Conservation (phyloP, 495 filamentous ascomycete species). For the Pyrenopolyporus hunteri region DNA sequence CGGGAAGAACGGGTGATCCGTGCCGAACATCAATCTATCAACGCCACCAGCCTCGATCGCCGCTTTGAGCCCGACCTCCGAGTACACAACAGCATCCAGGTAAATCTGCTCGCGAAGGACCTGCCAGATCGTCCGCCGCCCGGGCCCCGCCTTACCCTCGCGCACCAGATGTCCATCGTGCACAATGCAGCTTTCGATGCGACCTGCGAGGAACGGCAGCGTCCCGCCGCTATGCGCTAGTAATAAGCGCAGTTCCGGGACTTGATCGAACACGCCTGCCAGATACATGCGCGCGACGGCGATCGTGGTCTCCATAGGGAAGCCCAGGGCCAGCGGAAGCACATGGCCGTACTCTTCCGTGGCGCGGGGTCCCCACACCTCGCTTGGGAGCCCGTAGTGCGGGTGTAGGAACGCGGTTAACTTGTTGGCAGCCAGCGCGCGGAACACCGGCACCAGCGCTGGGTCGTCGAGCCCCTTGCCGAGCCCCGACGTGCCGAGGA, state of each 20-base stretch:
- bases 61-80: constrained; percentile 73
- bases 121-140: constrained; percentile 73
- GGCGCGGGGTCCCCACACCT: constrained; percentile 75
- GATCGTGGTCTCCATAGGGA: constrained; percentile 93
- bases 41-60: constrained; percentile 67
- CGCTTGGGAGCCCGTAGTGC: constrained; percentile 84
- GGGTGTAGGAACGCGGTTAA: constrained; percentile 86
- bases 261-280: constrained; percentile 81
- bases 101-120: constrained; percentile 86
- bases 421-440: constrained; percentile 65
- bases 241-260: constrained; percentile 71
- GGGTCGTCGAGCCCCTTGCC: constrained; percentile 84
- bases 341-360: constrained; percentile 81
- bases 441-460: constrained; percentile 70
- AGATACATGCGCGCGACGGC: constrained; percentile 87
- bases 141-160: constrained; percentile 49
- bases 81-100: constrained; percentile 88
- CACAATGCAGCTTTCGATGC: constrained; percentile 84
- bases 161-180: constrained; percentile 77
- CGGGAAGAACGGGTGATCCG: constrained; percentile 96
- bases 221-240: constrained; percentile 90
- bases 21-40: constrained; percentile 82
- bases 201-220: constrained; percentile 84
- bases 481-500: constrained; percentile 85
- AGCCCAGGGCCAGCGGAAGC: constrained; percentile 83